These are phyloP conservation scores for Eudorina sp. DNA, from an alignment of 139 green algal genomes.

Conservation along the genomic window DNA sequence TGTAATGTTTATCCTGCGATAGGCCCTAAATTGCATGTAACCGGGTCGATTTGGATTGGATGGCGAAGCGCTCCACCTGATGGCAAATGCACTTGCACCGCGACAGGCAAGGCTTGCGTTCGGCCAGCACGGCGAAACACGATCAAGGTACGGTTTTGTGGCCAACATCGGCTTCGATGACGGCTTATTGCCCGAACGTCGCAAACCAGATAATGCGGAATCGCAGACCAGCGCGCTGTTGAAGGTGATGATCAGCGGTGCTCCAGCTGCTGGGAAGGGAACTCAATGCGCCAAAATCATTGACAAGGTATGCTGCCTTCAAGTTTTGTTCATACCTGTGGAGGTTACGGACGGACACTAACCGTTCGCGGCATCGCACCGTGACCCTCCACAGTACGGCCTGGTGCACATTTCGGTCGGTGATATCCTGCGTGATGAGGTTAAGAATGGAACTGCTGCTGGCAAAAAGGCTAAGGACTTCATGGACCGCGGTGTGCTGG, in stretches of 20 bases:
- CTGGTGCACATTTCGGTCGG: constrained; percentile 97
- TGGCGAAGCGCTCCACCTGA: not conserved
- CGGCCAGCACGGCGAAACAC: constrained; percentile 2
- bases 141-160: not conserved
- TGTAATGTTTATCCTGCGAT: too few relatives aligned
- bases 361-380: too few relatives aligned
- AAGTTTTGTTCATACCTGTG: too few relatives aligned
- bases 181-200: too few relatives aligned
- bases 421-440: constrained; percentile 97
- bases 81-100: constrained; percentile 12
- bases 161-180: too few relatives aligned
- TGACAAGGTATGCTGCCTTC: too few relatives aligned
- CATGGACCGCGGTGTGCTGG: constrained; percentile 96
- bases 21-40: too few relatives aligned
- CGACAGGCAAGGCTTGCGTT: constrained; percentile 26
- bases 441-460: constrained; percentile 85
- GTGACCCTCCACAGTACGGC: constrained; percentile 88
- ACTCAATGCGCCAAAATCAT: constrained; percentile 96
- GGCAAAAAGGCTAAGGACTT: constrained; percentile 80
- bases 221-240: constrained; percentile 54
- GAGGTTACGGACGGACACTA: too few relatives aligned
- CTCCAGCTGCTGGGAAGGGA: constrained; percentile 97
- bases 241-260: constrained; percentile 95
- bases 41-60: too few relatives aligned
- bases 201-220: too few relatives aligned